Base-by-base conservation (phyloP, 2,329 filamentous ascomycete genomes). In the Penicillium griseofulvum region DNA sequence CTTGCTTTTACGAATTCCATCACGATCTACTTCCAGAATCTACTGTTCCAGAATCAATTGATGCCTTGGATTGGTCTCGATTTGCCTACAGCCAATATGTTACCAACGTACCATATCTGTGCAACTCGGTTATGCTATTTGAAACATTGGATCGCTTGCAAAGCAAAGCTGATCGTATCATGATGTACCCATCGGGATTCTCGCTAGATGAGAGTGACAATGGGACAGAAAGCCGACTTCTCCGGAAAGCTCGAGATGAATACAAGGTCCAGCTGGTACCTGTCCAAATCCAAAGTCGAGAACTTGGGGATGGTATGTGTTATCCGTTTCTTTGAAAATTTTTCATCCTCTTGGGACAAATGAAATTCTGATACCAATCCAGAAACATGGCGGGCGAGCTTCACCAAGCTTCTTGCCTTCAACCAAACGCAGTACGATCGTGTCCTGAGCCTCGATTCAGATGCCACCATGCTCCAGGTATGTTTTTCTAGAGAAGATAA, bases 341-440 rank as follows among this genome's bases (percentile, higher is more conserved):
- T 10, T 3, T 22, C 29, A 31, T 12, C 10, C 29, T 31, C 1
- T 12, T 11, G 12, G 12, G 12, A 31, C 10, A 12, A 31, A 31
- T 4, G 1, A 31, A 31, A 11, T 5, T 16, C 11, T 42, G 34
- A 49, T 11, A 76, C 7, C 66, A 61, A 29, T 54, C 17, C 63
- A 67, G 75, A 66, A 12, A 84, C 83, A 0, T 87, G 83, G 84
- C 79, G 81, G 42, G 78, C 81, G 39, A 83, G 80, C 1, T 84
- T 83, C 64, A 87, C 84, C 24, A 88, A 89, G 65, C 80, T 87
- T 33, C 77, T 87, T 9, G 83, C 84, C 1, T 88, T 87, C 69
- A 85, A 85, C 56, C 82, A 87, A 48, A 83, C 81, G 0, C 76
- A 83, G 48, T 88, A 88, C 64, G 67, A 76, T 24, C 76, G 81